phyloP scores from a whole-genome alignment of 208 protist genomes.

The Leptomonas pyrrhocoris region DNA sequence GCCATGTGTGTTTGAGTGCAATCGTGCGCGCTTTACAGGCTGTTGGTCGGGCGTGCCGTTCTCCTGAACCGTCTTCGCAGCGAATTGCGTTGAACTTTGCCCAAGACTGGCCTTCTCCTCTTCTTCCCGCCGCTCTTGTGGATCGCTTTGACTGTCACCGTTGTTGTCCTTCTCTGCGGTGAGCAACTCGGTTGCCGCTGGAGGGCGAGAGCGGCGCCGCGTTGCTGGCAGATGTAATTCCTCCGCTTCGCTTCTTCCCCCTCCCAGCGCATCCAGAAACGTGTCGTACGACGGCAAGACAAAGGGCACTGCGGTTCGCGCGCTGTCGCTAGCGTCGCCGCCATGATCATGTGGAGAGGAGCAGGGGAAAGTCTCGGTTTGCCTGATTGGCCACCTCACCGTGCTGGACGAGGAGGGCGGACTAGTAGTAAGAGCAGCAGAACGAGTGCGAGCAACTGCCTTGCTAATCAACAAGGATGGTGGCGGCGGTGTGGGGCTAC shows the following conservation, averaged over 20 bases:
- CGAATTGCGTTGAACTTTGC: neutral
- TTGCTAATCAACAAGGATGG: neutral
- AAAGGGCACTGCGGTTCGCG: neutral
- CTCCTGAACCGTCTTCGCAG: neutral
- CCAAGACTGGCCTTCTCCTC: neutral
- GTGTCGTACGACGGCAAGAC: neutral
- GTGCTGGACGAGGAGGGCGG: neutral
- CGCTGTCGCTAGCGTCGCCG: neutral
- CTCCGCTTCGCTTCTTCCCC: neutral
- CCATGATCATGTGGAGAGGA: neutral
- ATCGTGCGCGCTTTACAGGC: conserved; percentile 5
- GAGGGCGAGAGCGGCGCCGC: conserved; percentile 17
- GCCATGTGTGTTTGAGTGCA: neutral
- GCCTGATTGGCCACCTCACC: neutral
- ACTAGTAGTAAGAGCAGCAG: too few relatives aligned
- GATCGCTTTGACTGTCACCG: too few relatives aligned
- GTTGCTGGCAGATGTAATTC: neutral
- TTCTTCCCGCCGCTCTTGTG: neutral
- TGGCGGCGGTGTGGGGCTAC: conserved; percentile 12
- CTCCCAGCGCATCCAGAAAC: conserved; percentile 2
- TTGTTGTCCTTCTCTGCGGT: neutral
- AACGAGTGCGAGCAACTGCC: too few relatives aligned
- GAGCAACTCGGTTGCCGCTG: neutral
- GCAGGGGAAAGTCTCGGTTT: neutral
- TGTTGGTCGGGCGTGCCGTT: neutral